These are phyloP conservation scores for Corynespora cassiicola DNA, from an alignment of 2,329 filamentous ascomycete genomes.

Conservation along the genomic window DNA sequence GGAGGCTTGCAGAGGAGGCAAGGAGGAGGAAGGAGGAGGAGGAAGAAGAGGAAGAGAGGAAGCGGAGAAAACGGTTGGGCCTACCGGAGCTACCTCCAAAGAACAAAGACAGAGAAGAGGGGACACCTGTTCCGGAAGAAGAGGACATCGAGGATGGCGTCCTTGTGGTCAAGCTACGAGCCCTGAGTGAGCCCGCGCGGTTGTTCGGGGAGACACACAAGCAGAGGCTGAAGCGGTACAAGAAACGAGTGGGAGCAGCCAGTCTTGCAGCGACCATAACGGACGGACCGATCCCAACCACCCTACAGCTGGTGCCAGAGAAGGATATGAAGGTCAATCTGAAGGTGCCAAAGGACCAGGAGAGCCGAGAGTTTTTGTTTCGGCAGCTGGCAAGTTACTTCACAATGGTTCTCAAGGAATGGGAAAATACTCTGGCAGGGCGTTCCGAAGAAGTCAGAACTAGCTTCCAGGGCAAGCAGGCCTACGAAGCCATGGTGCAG, in stretches of 20 bases:
- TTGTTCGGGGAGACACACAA: slow-evolving; percentile 84
- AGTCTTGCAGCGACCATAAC: slow-evolving; percentile 59
- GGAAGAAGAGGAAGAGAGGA: slow-evolving; percentile 75
- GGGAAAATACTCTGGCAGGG: slow-evolving; percentile 75
- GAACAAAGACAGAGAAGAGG: slow-evolving; percentile 54
- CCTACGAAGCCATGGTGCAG: slow-evolving; percentile 84
- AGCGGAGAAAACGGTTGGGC: slow-evolving; percentile 76
- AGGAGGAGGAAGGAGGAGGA: slow-evolving; percentile 72
- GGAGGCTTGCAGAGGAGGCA: slow-evolving; percentile 81
- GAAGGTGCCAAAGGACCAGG: slow-evolving; percentile 66
- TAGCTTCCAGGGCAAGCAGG: slow-evolving; percentile 80
- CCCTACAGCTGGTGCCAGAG: slow-evolving; percentile 78
- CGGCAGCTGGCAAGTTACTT: slow-evolving; percentile 94
- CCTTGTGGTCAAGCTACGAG: slow-evolving; percentile 71
- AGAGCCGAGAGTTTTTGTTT: slow-evolving; percentile 75
- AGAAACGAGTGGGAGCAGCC: slow-evolving; percentile 61
- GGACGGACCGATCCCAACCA: slow-evolving; percentile 86
- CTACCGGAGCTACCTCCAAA: slow-evolving; percentile 73
- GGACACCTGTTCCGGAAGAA: slow-evolving; percentile 47
- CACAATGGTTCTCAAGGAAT: slow-evolving; percentile 91
- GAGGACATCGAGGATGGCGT: slow-evolving; percentile 76
- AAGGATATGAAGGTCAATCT: slow-evolving; percentile 82
- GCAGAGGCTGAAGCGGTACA: slow-evolving; percentile 73
- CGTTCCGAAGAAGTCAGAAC: slow-evolving; percentile 66
- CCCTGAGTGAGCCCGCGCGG: slow-evolving; percentile 72